Conservation (phyloP, 129 eudicot species). For the Glebionis coronaria region DNA sequence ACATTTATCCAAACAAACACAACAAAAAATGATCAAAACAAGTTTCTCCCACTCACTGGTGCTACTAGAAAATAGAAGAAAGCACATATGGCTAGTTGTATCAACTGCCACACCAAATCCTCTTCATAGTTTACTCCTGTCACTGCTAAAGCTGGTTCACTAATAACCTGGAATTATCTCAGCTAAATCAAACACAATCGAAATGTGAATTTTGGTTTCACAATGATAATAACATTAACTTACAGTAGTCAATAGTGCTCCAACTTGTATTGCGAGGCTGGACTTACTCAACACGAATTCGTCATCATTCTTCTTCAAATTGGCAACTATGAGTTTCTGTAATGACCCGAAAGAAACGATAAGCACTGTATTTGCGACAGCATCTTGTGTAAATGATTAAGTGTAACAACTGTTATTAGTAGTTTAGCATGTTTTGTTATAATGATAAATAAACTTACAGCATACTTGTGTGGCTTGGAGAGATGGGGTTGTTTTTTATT, state of each 20-base stretch:
- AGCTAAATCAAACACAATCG: not conserved
- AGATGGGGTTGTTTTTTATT: conserved; percentile 31
- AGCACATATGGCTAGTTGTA: conserved; percentile 59
- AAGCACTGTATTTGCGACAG: not conserved
- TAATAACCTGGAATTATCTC: conserved; percentile 34
- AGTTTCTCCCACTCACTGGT: conserved; percentile 54
- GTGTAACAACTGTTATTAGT: not conserved
- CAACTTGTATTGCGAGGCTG: conserved; percentile 52
- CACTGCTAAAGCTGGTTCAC: conserved; percentile 74
- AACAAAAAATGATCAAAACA: not conserved
- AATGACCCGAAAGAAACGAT: not conserved
- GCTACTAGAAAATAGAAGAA: conserved; percentile 66
- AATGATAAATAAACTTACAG: conserved; percentile 14
- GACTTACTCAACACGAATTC: conserved; percentile 12
- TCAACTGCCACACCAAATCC: conserved; percentile 54
- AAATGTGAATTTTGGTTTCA: not conserved
- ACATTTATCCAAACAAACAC: conserved; percentile 15
- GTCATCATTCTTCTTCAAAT: conserved; percentile 20
- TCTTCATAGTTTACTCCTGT: conserved; percentile 74
- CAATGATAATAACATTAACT: not conserved
- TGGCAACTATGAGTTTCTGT: conserved; percentile 34
- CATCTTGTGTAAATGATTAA: not conserved
- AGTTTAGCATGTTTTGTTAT: not conserved
- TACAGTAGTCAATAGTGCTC: conserved; percentile 62
- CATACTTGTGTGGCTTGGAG: conserved; percentile 28